Conservation (phyloP, 768 basidiomycete genomes). For the Kwoniella bestiolae region DNA sequence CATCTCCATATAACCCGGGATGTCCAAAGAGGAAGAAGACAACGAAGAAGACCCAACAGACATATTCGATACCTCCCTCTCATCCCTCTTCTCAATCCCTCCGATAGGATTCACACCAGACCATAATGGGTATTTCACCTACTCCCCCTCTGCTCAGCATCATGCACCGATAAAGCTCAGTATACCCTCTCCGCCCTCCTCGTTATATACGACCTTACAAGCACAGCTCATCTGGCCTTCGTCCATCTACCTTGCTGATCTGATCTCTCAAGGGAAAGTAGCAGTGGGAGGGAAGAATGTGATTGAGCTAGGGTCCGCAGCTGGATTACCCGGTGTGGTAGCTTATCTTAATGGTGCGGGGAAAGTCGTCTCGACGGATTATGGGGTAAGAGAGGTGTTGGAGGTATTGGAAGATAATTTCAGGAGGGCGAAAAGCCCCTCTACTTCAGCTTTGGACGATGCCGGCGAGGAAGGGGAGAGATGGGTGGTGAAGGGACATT, state of each 20-base stretch:
- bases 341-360: slow-evolving; percentile 19
- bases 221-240: slow-evolving; percentile 53
- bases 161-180: slow-evolving; percentile 30
- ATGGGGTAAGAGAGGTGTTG: slow-evolving; percentile 42
- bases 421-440: neutral
- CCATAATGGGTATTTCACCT: slow-evolving; percentile 21
- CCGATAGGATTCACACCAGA: slow-evolving; percentile 42
- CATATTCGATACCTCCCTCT: slow-evolving; percentile 48
- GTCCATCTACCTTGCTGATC: slow-evolving; percentile 48
- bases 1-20: neutral
- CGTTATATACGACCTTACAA: slow-evolving; percentile 49
- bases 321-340: slow-evolving; percentile 49
- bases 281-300: slow-evolving; percentile 21
- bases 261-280: slow-evolving; percentile 26
- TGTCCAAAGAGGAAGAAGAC: neutral
- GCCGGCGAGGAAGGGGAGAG: slow-evolving; percentile 3
- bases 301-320: slow-evolving; percentile 53
- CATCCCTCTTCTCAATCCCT: slow-evolving; percentile 41
- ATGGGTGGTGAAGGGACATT: slow-evolving; percentile 48
- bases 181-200: slow-evolving; percentile 48
- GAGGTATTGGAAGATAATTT: slow-evolving; percentile 36
- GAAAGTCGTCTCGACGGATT: slow-evolving; percentile 48
- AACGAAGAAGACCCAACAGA: slow-evolving; percentile 37
- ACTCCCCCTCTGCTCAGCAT: slow-evolving; percentile 18
- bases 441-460: neutral